Conservation (phyloP, 225 moss, liverwort and hornwort species). For the Physcomitrellopsis africana region DNA sequence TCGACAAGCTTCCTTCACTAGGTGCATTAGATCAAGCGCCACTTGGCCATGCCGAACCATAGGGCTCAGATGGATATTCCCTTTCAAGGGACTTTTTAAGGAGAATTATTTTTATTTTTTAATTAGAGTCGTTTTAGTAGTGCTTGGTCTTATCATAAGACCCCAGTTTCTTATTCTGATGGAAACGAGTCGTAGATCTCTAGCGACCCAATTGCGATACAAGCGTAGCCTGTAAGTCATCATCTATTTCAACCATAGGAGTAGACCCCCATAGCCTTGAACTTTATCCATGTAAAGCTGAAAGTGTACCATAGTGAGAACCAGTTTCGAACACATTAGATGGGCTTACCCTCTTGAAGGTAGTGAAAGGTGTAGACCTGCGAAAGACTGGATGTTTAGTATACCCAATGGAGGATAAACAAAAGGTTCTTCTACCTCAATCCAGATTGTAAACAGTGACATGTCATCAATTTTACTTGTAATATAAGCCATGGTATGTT, state of each 20-base stretch:
- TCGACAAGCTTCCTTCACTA: not conserved
- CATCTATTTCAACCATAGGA: not conserved
- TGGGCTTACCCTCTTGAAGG: too few relatives aligned
- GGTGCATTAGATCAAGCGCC: conserved; percentile 16
- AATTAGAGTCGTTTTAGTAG: not conserved
- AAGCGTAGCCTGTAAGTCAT: not conserved
- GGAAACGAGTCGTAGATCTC: not conserved
- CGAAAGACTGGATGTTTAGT: too few relatives aligned
- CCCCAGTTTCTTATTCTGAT: not conserved
- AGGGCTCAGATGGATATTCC: not conserved
- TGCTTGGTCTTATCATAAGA: too few relatives aligned
- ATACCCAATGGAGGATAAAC: too few relatives aligned
- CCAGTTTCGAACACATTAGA: not conserved
- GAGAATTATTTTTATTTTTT: not conserved
- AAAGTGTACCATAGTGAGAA: conserved; percentile 23
- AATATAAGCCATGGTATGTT: too few relatives aligned
- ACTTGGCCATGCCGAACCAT: conserved; percentile 45
- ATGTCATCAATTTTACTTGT: too few relatives aligned
- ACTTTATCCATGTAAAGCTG: not conserved
- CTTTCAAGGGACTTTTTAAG: not conserved
- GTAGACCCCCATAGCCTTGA: not conserved
- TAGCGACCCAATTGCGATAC: not conserved
- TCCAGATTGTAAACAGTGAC: too few relatives aligned
- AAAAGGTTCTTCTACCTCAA: too few relatives aligned
- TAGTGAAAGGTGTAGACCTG: too few relatives aligned